Evolutionary conservation across 306 rosid genomes (phyloP), one percentile per base, ranked within the genome.

Genomic region (Hippophae rhamnoides): DNA sequence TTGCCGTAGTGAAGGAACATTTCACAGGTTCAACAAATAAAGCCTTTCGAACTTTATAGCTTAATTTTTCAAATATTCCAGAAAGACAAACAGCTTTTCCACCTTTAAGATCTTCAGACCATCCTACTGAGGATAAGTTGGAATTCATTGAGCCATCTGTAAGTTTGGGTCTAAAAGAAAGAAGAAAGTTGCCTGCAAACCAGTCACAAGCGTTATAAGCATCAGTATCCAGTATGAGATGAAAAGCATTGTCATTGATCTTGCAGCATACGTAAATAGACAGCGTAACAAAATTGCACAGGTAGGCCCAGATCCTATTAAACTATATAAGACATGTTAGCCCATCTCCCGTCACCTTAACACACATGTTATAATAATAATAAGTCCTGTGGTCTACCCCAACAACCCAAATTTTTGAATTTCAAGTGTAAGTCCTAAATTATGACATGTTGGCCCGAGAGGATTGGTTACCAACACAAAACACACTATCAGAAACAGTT

Each of bases 31-130:
- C 78, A 69, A 13, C 78, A 77, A 60, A 75, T 62, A 92, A 81
- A 52, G 87, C 90, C 81, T 74, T 79, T 67, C 87, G 88, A 70
- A 92, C 87, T 79, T 67, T 87, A 82, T 85, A 85, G 80, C 80
- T 81, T 64, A 92, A 74, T 70, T 88, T 84, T 65, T 87, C 85
- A 69, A 92, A 78, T 73, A 87, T 56, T 74, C 98, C 98, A 76
- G 95, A 83, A 56, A 92, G 80, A 67, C 58, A 75, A 56, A 85
- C 89, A 59, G 95, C 95, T 78, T 92, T 92, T 65, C 89, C 95
- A 69, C 98, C 98, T 79, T 78, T 78, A 76, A 92, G 69, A 67
- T 75, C 71, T 60, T 77, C 84, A 7, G 98, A 87, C 98, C 95
- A 92, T 69, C 80, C 98, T 25, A 63, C 78, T 25, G 86, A 77